phyloP scores from a whole-genome alignment of 228 moss, liverwort and hornwort genomes.

The Sphagnum magellanicum region DNA sequence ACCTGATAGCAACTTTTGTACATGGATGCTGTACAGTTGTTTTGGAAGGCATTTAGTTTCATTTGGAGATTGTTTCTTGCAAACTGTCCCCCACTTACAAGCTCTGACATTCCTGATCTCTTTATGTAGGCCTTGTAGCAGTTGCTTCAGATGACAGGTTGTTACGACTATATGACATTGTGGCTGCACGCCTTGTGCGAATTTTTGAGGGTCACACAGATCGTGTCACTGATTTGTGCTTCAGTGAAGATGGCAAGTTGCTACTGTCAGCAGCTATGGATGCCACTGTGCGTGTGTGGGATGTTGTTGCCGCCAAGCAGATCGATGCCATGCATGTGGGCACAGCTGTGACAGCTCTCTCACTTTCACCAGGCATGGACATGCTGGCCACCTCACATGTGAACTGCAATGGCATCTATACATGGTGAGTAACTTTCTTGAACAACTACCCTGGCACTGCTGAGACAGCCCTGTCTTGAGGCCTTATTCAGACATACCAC shows the following conservation, averaged over 20 bases:
- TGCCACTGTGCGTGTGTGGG: constrained; percentile 82
- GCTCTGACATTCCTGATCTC: not conserved
- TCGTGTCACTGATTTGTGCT: constrained; percentile 88
- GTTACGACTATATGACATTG: constrained; percentile 73
- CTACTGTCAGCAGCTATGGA: constrained; percentile 91
- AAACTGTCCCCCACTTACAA: too few species aligned
- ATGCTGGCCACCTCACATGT: constrained; percentile 93
- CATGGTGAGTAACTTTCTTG: constrained; percentile 44
- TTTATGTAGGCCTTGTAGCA: constrained; percentile 51
- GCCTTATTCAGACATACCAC: not conserved
- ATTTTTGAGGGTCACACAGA: constrained; percentile 82
- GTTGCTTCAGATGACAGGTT: constrained; percentile 83
- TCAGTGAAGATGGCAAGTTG: constrained; percentile 95
- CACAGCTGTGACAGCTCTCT: constrained; percentile 76
- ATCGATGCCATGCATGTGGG: constrained; percentile 79
- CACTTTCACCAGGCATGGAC: constrained; percentile 92
- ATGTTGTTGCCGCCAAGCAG: constrained; percentile 80
- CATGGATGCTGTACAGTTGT: not conserved
- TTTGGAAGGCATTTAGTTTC: too few species aligned
- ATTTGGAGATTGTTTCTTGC: too few species aligned
- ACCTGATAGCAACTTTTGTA: not conserved
- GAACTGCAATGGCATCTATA: constrained; percentile 84
- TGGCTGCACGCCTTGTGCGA: constrained; percentile 72
- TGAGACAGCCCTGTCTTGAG: not conserved
- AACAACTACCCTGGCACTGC: not conserved